These are phyloP conservation scores for Puccinia hordei DNA, from an alignment of 1,284 basidiomycete genomes.

Conservation along the genomic window DNA sequence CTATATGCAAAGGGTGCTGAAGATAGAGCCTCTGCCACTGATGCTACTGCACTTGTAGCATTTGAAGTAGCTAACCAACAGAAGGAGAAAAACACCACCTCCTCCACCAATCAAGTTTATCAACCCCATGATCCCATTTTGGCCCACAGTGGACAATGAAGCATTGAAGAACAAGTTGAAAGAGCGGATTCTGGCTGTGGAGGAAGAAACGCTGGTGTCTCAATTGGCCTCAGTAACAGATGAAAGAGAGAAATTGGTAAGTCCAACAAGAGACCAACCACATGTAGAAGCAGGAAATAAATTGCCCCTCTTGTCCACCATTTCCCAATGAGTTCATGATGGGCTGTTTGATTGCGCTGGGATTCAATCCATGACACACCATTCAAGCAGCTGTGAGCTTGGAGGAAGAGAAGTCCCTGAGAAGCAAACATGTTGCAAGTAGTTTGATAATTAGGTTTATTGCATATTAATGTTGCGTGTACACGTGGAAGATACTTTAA, in stretches of 20 bases:
- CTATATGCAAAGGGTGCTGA: constrained; percentile 34
- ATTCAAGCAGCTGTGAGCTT: no score
- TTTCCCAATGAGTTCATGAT: background rate
- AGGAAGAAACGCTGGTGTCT: constrained; percentile 24
- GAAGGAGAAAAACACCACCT: background rate
- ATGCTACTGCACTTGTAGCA: background rate
- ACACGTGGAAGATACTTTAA: no score
- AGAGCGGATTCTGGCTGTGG: constrained; percentile 21
- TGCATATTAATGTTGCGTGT: no score
- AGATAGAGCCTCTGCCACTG: constrained; percentile 8
- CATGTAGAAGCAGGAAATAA: background rate
- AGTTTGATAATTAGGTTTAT: no score
- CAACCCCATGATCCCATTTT: constrained; percentile 2
- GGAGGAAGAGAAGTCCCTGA: no score
- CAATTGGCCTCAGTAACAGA: constrained; percentile 25
- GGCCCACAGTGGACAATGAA: constrained; percentile 10
- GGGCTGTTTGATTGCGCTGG: background rate
- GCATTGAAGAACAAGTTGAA: constrained; percentile 29
- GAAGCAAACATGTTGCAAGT: no score
- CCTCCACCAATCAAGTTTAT: background rate
- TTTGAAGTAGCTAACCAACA: background rate
- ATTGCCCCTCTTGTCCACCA: background rate
- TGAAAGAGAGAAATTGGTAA: constrained; percentile 25
- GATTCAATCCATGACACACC: no score
- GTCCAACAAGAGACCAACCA: background rate